phyloP scores from a whole-genome alignment of 495 filamentous ascomycete genomes.

The Penicillium manginii region DNA sequence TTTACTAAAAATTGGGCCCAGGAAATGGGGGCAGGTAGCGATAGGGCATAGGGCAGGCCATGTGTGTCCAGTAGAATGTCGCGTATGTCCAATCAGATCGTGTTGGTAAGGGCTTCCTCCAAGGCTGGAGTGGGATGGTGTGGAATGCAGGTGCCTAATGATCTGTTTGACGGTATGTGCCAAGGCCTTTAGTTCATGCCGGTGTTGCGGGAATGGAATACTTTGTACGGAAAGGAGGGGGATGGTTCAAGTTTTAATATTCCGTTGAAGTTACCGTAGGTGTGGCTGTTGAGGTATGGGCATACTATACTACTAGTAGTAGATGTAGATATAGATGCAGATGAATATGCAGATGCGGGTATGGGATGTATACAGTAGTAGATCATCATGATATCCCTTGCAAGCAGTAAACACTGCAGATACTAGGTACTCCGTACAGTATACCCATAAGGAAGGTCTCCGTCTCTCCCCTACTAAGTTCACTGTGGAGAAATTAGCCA shows the following conservation, averaged over 20 bases:
- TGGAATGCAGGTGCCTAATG: slow-evolving; percentile 23
- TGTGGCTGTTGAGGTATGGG: no score
- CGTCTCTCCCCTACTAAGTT: no score
- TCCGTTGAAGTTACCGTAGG: no score
- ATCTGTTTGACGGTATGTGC: slow-evolving; percentile 10
- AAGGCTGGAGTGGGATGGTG: not conserved
- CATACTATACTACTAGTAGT: no score
- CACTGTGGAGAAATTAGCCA: no score
- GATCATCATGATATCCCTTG: not conserved
- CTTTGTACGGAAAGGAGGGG: not conserved
- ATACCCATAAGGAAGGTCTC: no score
- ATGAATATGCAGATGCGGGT: no score
- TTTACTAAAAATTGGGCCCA: not conserved
- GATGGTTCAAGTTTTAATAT: not conserved
- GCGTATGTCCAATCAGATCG: not conserved
- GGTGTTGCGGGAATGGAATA: not conserved
- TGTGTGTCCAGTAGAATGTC: slow-evolving; percentile 1
- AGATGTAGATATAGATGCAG: no score
- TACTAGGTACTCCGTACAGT: no score
- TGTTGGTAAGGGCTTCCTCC: no score
- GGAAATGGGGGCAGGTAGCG: not conserved
- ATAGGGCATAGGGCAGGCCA: slow-evolving; percentile 1
- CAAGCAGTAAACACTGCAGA: no score
- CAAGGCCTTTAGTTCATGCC: slow-evolving; percentile 11
- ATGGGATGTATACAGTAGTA: not conserved